A percentile compares a stretch with the other conserved stretches of the same genome.
Conservation (phyloP, 2,329 filamentous ascomycete genomes). For the Stachybotrys echinatus region DNA sequence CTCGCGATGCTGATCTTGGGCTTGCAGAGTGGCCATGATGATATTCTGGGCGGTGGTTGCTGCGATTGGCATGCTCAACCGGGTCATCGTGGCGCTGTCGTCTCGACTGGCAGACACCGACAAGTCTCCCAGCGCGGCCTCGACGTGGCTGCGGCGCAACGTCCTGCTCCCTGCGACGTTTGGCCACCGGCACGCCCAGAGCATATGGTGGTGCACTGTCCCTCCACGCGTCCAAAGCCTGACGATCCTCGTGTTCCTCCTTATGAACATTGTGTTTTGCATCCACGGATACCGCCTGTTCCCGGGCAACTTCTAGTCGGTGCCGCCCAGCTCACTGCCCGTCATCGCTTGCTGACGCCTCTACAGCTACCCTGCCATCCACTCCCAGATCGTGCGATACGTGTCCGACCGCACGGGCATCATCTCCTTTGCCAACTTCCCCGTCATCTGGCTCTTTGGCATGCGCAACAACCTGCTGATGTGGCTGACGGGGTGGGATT, state of each 20-base stretch:
- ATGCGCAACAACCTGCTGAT: conserved; percentile 62
- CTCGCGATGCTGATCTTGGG: not conserved
- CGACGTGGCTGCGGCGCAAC: conserved; percentile 24
- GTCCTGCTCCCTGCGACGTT: conserved; percentile 36
- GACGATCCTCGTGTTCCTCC: conserved; percentile 29
- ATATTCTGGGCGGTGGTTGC: conserved; percentile 35
- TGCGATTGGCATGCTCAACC: conserved; percentile 27
- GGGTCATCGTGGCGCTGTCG: conserved; percentile 12
- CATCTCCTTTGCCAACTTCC: conserved; percentile 58
- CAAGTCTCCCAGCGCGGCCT: conserved; percentile 1
- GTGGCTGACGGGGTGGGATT: conserved; percentile 65
- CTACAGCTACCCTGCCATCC: conserved; percentile 25
- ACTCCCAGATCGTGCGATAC: conserved; percentile 42
- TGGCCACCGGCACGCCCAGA: conserved; percentile 35
- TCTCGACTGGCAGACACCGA: conserved; percentile 2
- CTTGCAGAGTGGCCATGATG: conserved; percentile 25
- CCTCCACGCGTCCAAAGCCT: conserved; percentile 37
- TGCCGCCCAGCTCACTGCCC: not conserved
- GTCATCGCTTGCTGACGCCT: conserved; percentile 1
- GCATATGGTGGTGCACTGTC: conserved; percentile 38
- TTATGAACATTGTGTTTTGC: conserved; percentile 31
- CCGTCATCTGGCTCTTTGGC: conserved; percentile 61
- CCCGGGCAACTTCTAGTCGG: conserved; percentile 33
- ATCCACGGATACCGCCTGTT: conserved; percentile 31
- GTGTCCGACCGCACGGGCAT: conserved; percentile 60